phyloP scores from a whole-genome alignment of 305 asterid genomes.

The Fraxinus xanthoxyloides region DNA sequence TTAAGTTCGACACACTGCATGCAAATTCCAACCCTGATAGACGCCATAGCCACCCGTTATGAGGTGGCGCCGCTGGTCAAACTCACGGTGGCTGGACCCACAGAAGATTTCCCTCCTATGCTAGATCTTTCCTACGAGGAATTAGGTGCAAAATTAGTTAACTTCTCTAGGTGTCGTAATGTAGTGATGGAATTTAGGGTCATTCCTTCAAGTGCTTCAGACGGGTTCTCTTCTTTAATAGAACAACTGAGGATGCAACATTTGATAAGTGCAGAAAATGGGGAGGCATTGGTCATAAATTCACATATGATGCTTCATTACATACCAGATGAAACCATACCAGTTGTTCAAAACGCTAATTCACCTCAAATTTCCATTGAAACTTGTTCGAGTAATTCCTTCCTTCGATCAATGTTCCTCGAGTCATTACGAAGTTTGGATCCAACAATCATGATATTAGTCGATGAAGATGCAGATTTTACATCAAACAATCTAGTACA shows the following conservation, averaged over 20 bases:
- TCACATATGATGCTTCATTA: constrained; percentile 95
- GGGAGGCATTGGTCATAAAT: constrained; percentile 74
- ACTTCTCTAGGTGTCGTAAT: constrained; percentile 66
- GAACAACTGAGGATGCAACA: constrained; percentile 61
- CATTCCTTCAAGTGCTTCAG: constrained; percentile 44
- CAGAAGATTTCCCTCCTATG: constrained; percentile 74
- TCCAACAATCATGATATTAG: constrained; percentile 55
- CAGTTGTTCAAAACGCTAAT: not conserved
- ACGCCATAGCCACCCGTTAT: constrained; percentile 52
- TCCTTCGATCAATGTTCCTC: constrained; percentile 54
- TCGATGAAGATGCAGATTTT: constrained; percentile 91
- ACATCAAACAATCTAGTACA: constrained; percentile 59
- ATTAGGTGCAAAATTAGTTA: constrained; percentile 58
- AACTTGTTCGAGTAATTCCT: constrained; percentile 6
- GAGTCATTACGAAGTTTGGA: constrained; percentile 52
- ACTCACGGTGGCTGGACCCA: constrained; percentile 67
- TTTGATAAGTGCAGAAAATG: constrained; percentile 31
- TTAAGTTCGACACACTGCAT: constrained; percentile 84
- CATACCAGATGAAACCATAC: constrained; percentile 73
- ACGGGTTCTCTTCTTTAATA: constrained; percentile 62
- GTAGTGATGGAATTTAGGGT: constrained; percentile 62
- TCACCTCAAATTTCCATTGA: not conserved
- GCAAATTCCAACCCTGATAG: constrained; percentile 93
- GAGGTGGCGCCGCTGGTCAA: constrained; percentile 63
- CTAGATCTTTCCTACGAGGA: constrained; percentile 79